These are phyloP conservation scores for Neofusicoccum laricinum DNA, from an alignment of 2,329 filamentous ascomycete species.

Conservation along the genomic window DNA sequence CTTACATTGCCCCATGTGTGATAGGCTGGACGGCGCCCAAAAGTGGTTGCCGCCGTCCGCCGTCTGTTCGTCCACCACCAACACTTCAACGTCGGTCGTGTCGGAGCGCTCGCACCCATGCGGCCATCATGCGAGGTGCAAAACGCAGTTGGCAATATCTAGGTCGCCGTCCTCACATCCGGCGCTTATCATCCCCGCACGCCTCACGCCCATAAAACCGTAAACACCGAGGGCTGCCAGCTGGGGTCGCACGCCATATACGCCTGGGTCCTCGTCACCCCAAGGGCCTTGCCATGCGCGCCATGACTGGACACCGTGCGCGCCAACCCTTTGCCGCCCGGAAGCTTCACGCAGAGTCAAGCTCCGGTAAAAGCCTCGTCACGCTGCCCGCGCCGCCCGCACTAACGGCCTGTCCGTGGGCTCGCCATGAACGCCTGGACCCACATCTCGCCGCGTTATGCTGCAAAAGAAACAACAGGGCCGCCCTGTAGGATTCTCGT, in stretches of 20 bases:
- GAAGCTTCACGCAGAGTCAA: background rate
- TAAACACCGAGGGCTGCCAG: background rate
- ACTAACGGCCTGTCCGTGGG: background rate
- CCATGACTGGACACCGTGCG: background rate
- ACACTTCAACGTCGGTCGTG: background rate
- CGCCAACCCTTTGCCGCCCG: background rate
- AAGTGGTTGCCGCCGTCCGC: background rate
- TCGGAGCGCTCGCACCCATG: background rate
- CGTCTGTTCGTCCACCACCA: background rate
- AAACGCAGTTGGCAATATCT: background rate
- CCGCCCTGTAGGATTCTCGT: background rate
- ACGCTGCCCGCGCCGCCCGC: background rate
- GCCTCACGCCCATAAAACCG: background rate
- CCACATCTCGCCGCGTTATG: background rate
- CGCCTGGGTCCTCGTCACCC: slow-evolving; percentile 5
- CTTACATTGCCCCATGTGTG: background rate
- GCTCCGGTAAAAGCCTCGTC: background rate
- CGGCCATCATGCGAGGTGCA: background rate
- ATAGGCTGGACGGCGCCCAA: background rate
- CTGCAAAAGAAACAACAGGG: background rate
- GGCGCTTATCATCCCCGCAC: background rate
- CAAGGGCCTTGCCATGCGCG: background rate
- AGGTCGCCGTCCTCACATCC: background rate
- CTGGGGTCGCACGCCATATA: slow-evolving; percentile 11
- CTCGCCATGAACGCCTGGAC: background rate